Conservation (phyloP, 2,329 filamentous ascomycete species). For the Davidsoniella virescens region DNA sequence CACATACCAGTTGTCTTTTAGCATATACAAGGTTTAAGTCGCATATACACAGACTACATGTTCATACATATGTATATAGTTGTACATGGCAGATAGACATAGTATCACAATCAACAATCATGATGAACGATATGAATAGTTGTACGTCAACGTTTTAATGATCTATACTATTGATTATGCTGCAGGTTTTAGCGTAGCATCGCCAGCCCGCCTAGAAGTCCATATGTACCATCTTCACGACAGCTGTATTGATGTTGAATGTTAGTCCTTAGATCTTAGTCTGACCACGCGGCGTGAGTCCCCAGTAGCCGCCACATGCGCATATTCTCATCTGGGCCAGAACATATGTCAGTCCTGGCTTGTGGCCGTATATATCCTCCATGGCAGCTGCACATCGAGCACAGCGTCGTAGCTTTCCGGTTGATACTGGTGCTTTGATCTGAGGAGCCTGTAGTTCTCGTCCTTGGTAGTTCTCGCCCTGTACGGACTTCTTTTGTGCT, state of each 20-base stretch:
- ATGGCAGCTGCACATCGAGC: slow-evolving; percentile 49
- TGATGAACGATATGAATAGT: too few relatives aligned
- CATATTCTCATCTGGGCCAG: slow-evolving; percentile 39
- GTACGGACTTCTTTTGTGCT: slow-evolving; percentile 15
- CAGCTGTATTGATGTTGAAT: background rate
- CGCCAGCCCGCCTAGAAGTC: too few relatives aligned
- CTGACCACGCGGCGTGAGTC: slow-evolving; percentile 18
- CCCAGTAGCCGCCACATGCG: slow-evolving; percentile 38
- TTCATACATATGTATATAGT: too few relatives aligned
- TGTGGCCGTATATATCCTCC: slow-evolving; percentile 36
- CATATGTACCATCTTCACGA: too few relatives aligned
- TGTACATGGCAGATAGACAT: too few relatives aligned
- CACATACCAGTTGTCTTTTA: too few relatives aligned
- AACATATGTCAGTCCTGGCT: slow-evolving; percentile 36
- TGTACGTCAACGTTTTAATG: too few relatives aligned
- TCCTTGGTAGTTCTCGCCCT: slow-evolving; percentile 11
- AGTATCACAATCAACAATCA: too few relatives aligned
- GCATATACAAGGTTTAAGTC: too few relatives aligned
- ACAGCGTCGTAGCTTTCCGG: slow-evolving; percentile 23
- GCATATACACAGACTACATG: too few relatives aligned
- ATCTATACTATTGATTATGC: too few relatives aligned
- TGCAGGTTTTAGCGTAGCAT: too few relatives aligned
- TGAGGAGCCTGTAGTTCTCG: slow-evolving; percentile 1
- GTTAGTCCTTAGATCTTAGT: slow-evolving; percentile 4
- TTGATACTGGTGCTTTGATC: slow-evolving; percentile 21